Conservation (phyloP, 2,329 filamentous ascomycete species). For the Exophiala lecanii-corni region DNA sequence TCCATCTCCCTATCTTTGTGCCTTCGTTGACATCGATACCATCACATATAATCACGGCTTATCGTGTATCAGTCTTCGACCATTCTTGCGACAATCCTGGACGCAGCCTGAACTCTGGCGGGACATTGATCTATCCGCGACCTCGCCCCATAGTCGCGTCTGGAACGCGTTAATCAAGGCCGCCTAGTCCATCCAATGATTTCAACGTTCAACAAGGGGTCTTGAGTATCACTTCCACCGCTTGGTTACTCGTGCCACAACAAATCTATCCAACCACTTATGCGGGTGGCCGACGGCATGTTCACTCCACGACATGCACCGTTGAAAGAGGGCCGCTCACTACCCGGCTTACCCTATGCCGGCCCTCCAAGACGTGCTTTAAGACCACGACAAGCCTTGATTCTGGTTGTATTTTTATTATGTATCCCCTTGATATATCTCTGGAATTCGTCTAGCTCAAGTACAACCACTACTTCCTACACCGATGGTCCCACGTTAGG, state of each 20-base stretch:
- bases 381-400: slow-evolving; percentile 13
- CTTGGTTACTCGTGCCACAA: neutral
- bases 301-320: slow-evolving; percentile 20
- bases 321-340: slow-evolving; percentile 24
- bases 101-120: too few species aligned
- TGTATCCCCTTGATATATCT: slow-evolving; percentile 20
- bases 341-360: slow-evolving; percentile 19
- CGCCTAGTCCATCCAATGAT: neutral
- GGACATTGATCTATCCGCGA: too few species aligned
- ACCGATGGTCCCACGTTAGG: slow-evolving; percentile 3
- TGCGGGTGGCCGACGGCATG: slow-evolving; percentile 15
- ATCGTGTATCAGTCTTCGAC: too few species aligned
- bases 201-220: neutral
- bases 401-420: slow-evolving; percentile 17
- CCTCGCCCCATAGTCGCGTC: slow-evolving; percentile 14
- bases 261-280: slow-evolving; percentile 1
- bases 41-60: too few species aligned
- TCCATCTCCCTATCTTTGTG: neutral
- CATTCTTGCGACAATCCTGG: too few species aligned
- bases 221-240: neutral
- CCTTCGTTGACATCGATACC: slow-evolving; percentile 1
- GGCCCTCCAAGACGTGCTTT: slow-evolving; percentile 15
- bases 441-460: slow-evolving; percentile 8
- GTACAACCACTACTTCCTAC: neutral
- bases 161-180: slow-evolving; percentile 13